Base-by-base conservation (phyloP, 1,284 basidiomycete genomes). In the Pterulicium gracile region DNA sequence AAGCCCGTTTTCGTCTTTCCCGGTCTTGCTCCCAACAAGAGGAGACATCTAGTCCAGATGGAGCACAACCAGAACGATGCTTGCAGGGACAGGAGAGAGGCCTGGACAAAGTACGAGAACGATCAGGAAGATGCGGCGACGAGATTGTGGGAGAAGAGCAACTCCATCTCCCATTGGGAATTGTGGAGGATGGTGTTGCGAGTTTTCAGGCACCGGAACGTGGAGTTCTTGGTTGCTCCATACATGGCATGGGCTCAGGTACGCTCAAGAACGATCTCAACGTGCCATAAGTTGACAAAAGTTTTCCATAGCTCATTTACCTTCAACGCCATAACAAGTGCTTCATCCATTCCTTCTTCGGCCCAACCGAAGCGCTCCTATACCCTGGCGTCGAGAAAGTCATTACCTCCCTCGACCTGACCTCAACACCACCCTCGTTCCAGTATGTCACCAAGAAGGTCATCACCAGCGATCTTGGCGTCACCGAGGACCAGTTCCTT, bases 1-100 rank as follows among this genome's bases (percentile, higher is more conserved):
- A 97, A 96, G 62, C 96, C 95, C 20, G 91, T 99, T 24, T 97
- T 98, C 59, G 91, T 99, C 44, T 96, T 98, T 65, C 81, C 89
- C 36, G 95, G 95, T 13, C 70, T 96, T 32, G 63, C 73, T 2
- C 85, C 79, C 12, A 81, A 75, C 59, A 81, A 79, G 55, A 77
- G 81, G 48, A 73, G 69, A 67, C 81, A 79, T 58, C 67, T 72
- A 52, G 67, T 74, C 45, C 72, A 75, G 49, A 70, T 78, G 43
- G 59, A 65, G 14, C 39, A 24, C 18, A 40, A 40, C 13, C 24
- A 43, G 17, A 75, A 71, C 43, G 86, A 88, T 34, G 83, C 81
- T 18, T 85, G 81, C 57, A 71, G 79, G 45, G 88, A 89, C 57
- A 66, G 85, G 49, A 71, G 79, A 51, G 80, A 88, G 49, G 93